A percentile compares a stretch with the other conserved stretches of the same genome.
Evolutionary conservation across 768 basidiomycete genomes (phyloP).

Genomic region (Pleurotus cornucopiae): DNA sequence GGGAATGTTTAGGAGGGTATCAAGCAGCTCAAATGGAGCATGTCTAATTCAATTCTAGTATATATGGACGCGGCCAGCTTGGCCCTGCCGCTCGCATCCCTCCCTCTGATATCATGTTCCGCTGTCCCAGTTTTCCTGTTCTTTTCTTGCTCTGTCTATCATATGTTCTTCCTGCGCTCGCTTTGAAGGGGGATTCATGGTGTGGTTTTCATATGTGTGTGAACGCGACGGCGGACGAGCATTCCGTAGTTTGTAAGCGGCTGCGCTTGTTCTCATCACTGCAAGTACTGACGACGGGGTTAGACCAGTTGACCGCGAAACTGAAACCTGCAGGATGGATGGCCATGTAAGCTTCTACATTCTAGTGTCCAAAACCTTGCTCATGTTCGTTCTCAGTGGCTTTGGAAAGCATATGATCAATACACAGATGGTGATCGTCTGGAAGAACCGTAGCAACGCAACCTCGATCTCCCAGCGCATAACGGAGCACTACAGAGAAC

Average conservation of each 20-base stretch:
- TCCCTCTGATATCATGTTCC: conserved; percentile 2
- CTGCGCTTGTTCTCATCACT: background rate
- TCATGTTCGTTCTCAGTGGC: conserved; percentile 29
- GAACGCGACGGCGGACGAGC: conserved; percentile 38
- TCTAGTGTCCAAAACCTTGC: background rate
- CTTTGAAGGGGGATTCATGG: conserved; percentile 39
- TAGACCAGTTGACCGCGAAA: conserved; percentile 41
- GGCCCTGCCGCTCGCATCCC: background rate
- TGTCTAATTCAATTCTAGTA: background rate
- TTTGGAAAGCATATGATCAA: conserved; percentile 47
- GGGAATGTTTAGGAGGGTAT: background rate
- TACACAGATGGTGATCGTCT: conserved; percentile 54
- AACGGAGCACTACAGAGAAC: conserved; percentile 42
- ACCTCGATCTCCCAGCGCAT: conserved; percentile 57
- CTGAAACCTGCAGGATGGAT: conserved; percentile 46
- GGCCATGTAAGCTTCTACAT: conserved; percentile 35
- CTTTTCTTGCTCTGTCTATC: background rate
- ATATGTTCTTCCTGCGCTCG: conserved; percentile 15
- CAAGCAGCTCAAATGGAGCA: conserved; percentile 5
- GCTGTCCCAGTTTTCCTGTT: background rate
- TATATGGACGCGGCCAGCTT: background rate
- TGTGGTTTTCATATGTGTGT: conserved; percentile 44
- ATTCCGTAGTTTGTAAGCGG: conserved; percentile 39
- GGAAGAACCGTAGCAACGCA: conserved; percentile 45
- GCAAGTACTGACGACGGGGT: conserved; percentile 1